Evolutionary conservation across 257 asterid genomes (phyloP), one percentile per base, ranked within the genome.

Genomic region (Capsicum baccatum): DNA sequence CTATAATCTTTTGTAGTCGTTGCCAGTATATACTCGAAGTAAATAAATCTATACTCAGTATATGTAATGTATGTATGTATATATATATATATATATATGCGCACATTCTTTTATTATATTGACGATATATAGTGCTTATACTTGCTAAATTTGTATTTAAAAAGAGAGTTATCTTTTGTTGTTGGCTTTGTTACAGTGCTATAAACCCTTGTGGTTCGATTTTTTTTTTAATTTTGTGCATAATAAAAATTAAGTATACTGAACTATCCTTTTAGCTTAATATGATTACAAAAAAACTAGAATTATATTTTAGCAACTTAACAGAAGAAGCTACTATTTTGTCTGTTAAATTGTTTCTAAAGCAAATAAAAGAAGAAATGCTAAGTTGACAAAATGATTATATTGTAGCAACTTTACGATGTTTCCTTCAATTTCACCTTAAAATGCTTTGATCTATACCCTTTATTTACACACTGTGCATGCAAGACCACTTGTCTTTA

Each of bases 401-500:
- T n/a, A 71, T 73, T 47, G 7, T 47, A 6, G 16, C 44, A 44
- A 4, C 47, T 12, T n/a, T 47, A 21, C 48, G 8, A 52, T 48
- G 58, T 21, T 73, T 44, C 42, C n/a, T 47, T 73, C 59, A 48
- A 10, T 73, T 73, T 73, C 80, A 73, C 59, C 9, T 50, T 21
- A 56, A 26, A 56, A 19, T 74, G n/a, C 26, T 21, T 73, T 74
- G 21, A 12, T 50, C 47, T 12, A 21, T 50, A 19, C 15, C 15
- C 7, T 74, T 50, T 9, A 21, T 50, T 74, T 48, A 50, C 60
- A 48, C 42, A 11, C 60, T 21, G 35, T 74, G n/a, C 8, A 42
- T 57, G 67, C 33, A 79, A 79, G 67, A 83, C 69, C 68, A 47
- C 66, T 19, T 6, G 73, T 83, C 81, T 85, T 54, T 69, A 66